Conservation (phyloP, 1,139 yeast species). For the Blastobotrys elegans region DNA sequence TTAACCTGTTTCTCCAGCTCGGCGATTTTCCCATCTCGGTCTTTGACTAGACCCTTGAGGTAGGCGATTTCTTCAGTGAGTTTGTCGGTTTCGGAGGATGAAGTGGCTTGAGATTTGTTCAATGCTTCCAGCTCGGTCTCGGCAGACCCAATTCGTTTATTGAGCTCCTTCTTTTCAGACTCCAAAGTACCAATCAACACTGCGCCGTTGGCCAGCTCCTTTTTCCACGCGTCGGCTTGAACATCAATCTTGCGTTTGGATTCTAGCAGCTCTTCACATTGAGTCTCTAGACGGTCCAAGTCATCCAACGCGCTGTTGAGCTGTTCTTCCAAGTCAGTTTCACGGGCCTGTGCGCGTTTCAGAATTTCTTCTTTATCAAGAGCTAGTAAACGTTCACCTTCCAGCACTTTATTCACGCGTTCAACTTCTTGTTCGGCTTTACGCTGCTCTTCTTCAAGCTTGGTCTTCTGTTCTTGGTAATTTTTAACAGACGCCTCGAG, state of each 20-base stretch:
- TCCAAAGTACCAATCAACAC: slow-evolving; percentile 31
- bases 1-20: slow-evolving; percentile 35
- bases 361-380: slow-evolving; percentile 43
- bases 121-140: slow-evolving; percentile 26
- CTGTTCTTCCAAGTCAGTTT: slow-evolving; percentile 39
- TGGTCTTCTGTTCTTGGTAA: slow-evolving; percentile 35
- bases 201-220: slow-evolving; percentile 35
- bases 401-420: slow-evolving; percentile 35
- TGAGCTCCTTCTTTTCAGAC: slow-evolving; percentile 30
- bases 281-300: slow-evolving; percentile 36
- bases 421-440: slow-evolving; percentile 37
- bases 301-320: slow-evolving; percentile 35
- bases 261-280: slow-evolving; percentile 35
- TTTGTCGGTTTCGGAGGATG: slow-evolving; percentile 28
- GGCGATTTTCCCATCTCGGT: slow-evolving; percentile 36
- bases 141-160: slow-evolving; percentile 22
- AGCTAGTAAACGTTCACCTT: slow-evolving; percentile 39
- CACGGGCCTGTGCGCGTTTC: slow-evolving; percentile 37
- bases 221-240: slow-evolving; percentile 30
- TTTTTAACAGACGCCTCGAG: slow-evolving; percentile 42
- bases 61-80: slow-evolving; percentile 31
- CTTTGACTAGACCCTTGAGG: slow-evolving; percentile 22
- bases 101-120: slow-evolving; percentile 14
- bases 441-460: slow-evolving; percentile 30
- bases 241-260: slow-evolving; percentile 36